Evolutionary conservation across 306 rosid genomes (phyloP), one percentile per base, ranked within the genome.

Genomic region (Argentina anserina): DNA sequence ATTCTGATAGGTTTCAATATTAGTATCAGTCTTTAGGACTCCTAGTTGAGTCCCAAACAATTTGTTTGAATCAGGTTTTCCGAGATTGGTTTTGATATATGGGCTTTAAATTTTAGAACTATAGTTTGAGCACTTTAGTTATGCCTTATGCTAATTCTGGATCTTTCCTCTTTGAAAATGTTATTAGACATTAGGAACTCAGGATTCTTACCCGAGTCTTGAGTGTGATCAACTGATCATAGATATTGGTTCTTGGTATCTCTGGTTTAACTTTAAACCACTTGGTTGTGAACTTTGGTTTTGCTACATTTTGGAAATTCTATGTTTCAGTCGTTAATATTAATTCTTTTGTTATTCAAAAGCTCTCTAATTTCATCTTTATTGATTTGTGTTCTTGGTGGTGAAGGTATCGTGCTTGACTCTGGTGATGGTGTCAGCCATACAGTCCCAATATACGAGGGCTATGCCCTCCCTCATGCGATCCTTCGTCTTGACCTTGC

Each of bases 351-450:
- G 36, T 52, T 60, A 26, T 49, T 34, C 21, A 61, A 34, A 45
- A 2, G 9, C 36, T 58, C 20, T 65, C 46, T 37, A 41, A 26
- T 56, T 36, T 58, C 41, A 6, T 11, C 29, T 40, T 26, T 40
- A 20, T 50, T 78, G 36, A 77, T 71, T 64, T 70, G 37, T 63
- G 62, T 29, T 25, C 17, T 75, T 82, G 64, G 29, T 59, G 75
- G 13, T 82, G 53, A 73, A 94, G 98, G 98, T 84, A 94, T 94
- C 83, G 98, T 94, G 84, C 58, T 94, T 67, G 98, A 94, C 81
- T 91, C 98, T 72, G 98, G 98, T 84, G 98, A 94, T 81, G 98
- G 98, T 86, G 98, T 94, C 79, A 94, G 98, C 75, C 98, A 94
- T 78, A 94, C 98, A 18, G 98, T 94, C 63, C 98, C 98, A 46